Conservation (phyloP, 345 rosid species). For the Gossypioides kirkii region DNA sequence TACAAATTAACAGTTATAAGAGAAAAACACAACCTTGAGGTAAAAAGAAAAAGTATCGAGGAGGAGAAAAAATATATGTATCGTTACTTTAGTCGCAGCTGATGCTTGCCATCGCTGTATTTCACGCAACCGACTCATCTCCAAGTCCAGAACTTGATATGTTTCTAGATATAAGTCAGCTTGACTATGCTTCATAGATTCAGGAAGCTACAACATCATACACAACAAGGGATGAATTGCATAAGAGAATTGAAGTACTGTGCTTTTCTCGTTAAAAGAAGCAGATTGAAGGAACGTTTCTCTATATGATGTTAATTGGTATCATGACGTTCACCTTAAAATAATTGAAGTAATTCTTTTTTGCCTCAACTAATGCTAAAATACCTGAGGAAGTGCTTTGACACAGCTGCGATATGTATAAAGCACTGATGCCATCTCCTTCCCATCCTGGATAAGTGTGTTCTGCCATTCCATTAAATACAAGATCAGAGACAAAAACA, state of each 20-base stretch:
- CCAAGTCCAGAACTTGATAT: slow-evolving; percentile 98
- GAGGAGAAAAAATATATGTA: not conserved
- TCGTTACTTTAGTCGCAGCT: slow-evolving; percentile 76
- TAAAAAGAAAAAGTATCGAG: not conserved
- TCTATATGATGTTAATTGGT: not conserved
- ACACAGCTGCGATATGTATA: slow-evolving; percentile 97
- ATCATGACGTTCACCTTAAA: not conserved
- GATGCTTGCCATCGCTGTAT: slow-evolving; percentile 97
- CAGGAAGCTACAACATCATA: slow-evolving; percentile 70
- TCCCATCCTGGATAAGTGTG: slow-evolving; percentile 87
- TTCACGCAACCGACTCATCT: slow-evolving; percentile 96
- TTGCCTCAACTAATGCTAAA: not conserved
- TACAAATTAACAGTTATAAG: slow-evolving; percentile 20
- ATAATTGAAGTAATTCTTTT: not conserved
- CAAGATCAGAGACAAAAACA: slow-evolving; percentile 5
- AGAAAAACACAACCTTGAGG: not conserved
- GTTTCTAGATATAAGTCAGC: slow-evolving; percentile 93
- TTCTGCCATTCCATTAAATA: slow-evolving; percentile 48
- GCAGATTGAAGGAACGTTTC: not conserved
- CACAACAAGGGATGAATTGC: not conserved
- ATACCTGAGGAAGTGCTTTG: slow-evolving; percentile 98
- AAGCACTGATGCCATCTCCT: slow-evolving; percentile 95
- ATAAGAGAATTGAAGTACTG: not conserved
- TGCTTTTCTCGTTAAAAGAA: not conserved
- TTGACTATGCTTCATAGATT: slow-evolving; percentile 98